These are phyloP conservation scores for Bruguiera hainesii DNA, from an alignment of 441 rosid species.

Conservation along the genomic window DNA sequence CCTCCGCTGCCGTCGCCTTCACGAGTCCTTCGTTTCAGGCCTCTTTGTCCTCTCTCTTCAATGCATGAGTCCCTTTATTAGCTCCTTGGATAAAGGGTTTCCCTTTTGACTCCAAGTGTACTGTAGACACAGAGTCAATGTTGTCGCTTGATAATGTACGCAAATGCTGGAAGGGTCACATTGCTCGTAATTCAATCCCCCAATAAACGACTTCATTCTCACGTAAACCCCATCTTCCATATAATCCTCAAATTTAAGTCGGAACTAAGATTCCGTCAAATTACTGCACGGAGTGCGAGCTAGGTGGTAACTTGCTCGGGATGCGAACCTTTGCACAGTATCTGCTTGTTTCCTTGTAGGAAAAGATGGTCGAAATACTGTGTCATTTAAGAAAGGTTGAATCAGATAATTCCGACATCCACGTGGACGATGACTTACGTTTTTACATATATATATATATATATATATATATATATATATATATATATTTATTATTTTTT, in stretches of 20 bases:
- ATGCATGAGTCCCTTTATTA: constrained; percentile 18
- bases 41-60: background rate
- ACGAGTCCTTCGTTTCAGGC: constrained; percentile 45
- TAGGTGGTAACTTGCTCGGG: too few species aligned
- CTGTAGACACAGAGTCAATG: background rate
- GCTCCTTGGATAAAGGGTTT: constrained; percentile 35
- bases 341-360: too few species aligned
- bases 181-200: constrained; percentile 21
- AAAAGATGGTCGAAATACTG: too few species aligned
- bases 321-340: too few species aligned
- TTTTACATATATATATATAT: too few species aligned
- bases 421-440: too few species aligned
- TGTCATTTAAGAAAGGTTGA: too few species aligned
- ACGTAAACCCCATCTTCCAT: constrained; percentile 17
- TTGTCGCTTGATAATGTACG: constrained; percentile 10
- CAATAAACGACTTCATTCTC: constrained; percentile 26
- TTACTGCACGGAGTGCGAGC: too few species aligned
- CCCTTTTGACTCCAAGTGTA: constrained; percentile 23
- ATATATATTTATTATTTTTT: too few species aligned
- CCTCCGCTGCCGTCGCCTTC: constrained; percentile 53
- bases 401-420: too few species aligned
- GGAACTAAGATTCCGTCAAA: background rate
- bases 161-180: constrained; percentile 11
- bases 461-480: too few species aligned
- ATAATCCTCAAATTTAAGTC: background rate